phyloP scores from a whole-genome alignment of 2,329 filamentous ascomycete genomes.

The Paracorniculantispora psalliotae region DNA sequence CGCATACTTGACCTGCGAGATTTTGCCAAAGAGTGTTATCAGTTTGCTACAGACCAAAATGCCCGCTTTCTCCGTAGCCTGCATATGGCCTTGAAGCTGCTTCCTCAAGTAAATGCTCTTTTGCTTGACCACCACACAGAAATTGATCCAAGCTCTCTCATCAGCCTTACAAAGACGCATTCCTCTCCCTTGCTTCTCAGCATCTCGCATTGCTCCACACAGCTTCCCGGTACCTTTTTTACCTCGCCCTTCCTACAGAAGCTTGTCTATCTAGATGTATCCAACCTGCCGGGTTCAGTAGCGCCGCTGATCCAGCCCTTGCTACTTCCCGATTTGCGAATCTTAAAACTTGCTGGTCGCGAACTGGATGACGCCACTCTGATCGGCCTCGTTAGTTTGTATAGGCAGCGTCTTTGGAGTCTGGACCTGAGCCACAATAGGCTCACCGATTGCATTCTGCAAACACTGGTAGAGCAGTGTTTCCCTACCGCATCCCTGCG shows the following conservation, averaged over 20 bases:
- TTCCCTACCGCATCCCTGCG: conserved; percentile 30
- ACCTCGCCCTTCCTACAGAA: conserved; percentile 29
- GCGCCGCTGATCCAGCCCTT: conserved; percentile 29
- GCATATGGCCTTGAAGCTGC: conserved; percentile 30
- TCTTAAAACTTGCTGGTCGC: conserved; percentile 46
- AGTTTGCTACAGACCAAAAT: conserved; percentile 37
- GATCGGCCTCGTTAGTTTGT: conserved; percentile 29
- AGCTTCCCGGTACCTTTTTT: conserved; percentile 39
- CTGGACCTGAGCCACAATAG: conserved; percentile 50
- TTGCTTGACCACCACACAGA: conserved; percentile 44
- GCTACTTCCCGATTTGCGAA: conserved; percentile 41
- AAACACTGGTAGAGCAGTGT: conserved; percentile 25
- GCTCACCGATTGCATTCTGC: conserved; percentile 42
- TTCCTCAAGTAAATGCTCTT: conserved; percentile 43
- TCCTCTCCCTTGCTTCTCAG: conserved; percentile 38
- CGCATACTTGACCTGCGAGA: conserved; percentile 44
- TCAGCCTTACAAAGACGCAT: conserved; percentile 16
- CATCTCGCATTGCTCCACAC: conserved; percentile 35
- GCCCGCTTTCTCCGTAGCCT: conserved; percentile 32
- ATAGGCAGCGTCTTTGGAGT: conserved; percentile 46
- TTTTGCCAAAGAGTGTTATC: conserved; percentile 35
- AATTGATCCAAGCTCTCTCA: conserved; percentile 37
- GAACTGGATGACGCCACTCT: conserved; percentile 39
- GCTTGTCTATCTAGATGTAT: conserved; percentile 51
- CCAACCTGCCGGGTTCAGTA: conserved; percentile 42